Conservation (phyloP, 225 moss, liverwort and hornwort genomes). For the Takakia lepidozioides region DNA sequence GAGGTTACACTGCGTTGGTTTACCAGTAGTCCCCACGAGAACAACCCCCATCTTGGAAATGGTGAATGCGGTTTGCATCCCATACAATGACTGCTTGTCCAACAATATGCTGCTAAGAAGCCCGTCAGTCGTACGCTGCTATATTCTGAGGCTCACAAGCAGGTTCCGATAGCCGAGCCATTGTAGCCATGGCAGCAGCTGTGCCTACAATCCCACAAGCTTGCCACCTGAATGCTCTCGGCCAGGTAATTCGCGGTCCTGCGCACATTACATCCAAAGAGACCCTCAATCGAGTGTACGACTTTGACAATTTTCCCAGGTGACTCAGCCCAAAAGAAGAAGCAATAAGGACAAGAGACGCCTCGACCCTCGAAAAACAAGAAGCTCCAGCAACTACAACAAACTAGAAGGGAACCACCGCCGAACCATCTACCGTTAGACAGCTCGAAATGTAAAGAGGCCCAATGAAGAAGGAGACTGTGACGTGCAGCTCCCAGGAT, state of each 20-base stretch:
- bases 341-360: background rate
- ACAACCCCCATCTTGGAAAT: no score
- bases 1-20: no score
- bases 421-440: background rate
- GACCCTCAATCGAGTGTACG: no score
- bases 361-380: background rate
- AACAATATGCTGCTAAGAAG: no score
- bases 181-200: constrained; percentile 52
- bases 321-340: no score
- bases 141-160: constrained; percentile 92
- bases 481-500: no score
- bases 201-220: constrained; percentile 66
- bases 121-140: constrained; percentile 81
- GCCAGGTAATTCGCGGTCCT: constrained; percentile 90
- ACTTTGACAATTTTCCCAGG: no score
- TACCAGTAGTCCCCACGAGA: no score
- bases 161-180: constrained; percentile 81
- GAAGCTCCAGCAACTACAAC: background rate
- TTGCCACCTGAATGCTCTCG: constrained; percentile 86
- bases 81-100: no score
- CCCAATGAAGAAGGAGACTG: no score
- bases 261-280: constrained; percentile 3
- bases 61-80: no score
- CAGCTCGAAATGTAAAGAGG: no score
- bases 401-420: background rate